phyloP scores from a whole-genome alignment of 1,284 basidiomycete species.

The Cutaneotrichosporon sp. region DNA sequence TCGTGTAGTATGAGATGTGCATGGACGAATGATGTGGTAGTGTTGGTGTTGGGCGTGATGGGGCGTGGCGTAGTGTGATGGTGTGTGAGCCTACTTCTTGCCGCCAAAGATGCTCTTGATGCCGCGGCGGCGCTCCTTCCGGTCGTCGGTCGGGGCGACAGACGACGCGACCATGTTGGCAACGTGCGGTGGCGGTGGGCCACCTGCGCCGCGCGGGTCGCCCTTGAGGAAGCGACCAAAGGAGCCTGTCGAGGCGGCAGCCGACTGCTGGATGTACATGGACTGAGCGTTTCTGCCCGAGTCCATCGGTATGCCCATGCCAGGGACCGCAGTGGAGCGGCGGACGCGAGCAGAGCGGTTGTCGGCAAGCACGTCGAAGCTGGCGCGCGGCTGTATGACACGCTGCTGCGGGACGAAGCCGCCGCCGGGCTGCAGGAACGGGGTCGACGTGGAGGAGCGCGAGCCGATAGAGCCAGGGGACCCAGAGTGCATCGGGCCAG shows the following conservation, averaged over 20 bases:
- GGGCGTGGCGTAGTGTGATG: background rate
- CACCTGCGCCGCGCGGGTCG: background rate
- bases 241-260: slow-evolving; percentile 27
- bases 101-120: slow-evolving; percentile 28
- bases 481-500: slow-evolving; percentile 4
- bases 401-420: slow-evolving; percentile 13
- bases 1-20: slow-evolving; percentile 7
- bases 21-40: background rate
- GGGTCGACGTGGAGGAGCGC: slow-evolving; percentile 7
- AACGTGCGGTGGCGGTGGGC: slow-evolving; percentile 9
- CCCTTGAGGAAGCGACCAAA: slow-evolving; percentile 27
- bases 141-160: slow-evolving; percentile 15
- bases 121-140: slow-evolving; percentile 24
- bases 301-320: slow-evolving; percentile 9
- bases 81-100: slow-evolving; percentile 11
- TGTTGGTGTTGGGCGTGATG: background rate
- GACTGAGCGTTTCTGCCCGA: slow-evolving; percentile 24
- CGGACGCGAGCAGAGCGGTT: slow-evolving; percentile 10
- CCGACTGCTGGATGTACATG: slow-evolving; percentile 37
- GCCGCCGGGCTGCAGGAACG: slow-evolving; percentile 8
- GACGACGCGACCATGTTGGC: slow-evolving; percentile 8
- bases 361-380: slow-evolving; percentile 22
- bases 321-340: slow-evolving; percentile 18
- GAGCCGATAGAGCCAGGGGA: slow-evolving; percentile 2
- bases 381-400: slow-evolving; percentile 25